Percentiles rank a stretch among this genome's conserved stretches.
phyloP scores from a whole-genome alignment of 2,329 filamentous ascomycete species.

The Aspergillus neoniger region DNA sequence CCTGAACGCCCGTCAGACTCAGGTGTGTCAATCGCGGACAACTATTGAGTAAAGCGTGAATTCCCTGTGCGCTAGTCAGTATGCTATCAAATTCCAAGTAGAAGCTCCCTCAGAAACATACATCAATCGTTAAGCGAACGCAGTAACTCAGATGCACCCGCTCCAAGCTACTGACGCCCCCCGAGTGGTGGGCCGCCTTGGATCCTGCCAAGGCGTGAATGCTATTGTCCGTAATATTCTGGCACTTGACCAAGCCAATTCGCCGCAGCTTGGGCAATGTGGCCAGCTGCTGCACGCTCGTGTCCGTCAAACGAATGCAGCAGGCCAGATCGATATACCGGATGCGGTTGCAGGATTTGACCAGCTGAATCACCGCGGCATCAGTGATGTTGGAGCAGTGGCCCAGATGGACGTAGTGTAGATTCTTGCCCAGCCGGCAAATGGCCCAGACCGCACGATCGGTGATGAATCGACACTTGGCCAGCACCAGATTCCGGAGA shows the following conservation, averaged over 20 bases:
- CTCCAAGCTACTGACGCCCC: slow-evolving; percentile 72
- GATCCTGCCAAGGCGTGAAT: slow-evolving; percentile 80
- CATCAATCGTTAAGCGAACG: slow-evolving; percentile 76
- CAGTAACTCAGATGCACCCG: slow-evolving; percentile 97
- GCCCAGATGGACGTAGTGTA: slow-evolving; percentile 94
- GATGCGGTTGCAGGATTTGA: slow-evolving; percentile 86
- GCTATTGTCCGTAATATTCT: slow-evolving; percentile 83
- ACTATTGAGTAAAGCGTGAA: slow-evolving; percentile 82
- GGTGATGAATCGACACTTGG: slow-evolving; percentile 91
- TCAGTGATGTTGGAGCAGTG: slow-evolving; percentile 94
- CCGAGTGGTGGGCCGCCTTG: slow-evolving; percentile 53
- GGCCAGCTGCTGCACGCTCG: slow-evolving; percentile 80
- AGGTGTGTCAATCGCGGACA: slow-evolving; percentile 92
- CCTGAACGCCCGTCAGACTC: slow-evolving; percentile 88
- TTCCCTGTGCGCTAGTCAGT: slow-evolving; percentile 62
- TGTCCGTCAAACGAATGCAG: slow-evolving; percentile 83
- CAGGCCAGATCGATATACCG: slow-evolving; percentile 98
- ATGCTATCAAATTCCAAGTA: not conserved
- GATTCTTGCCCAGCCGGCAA: slow-evolving; percentile 85
- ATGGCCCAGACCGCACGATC: slow-evolving; percentile 86
- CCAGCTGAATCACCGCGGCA: slow-evolving; percentile 78
- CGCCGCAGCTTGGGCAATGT: slow-evolving; percentile 88
- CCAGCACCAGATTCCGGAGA: slow-evolving; percentile 86
- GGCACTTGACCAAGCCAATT: slow-evolving; percentile 93
- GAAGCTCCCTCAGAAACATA: slow-evolving; percentile 46